Evolutionary conservation across 2,329 filamentous ascomycete species (phyloP), one percentile per base, ranked within the genome.

Genomic region (Grosmannia clavigera): DNA sequence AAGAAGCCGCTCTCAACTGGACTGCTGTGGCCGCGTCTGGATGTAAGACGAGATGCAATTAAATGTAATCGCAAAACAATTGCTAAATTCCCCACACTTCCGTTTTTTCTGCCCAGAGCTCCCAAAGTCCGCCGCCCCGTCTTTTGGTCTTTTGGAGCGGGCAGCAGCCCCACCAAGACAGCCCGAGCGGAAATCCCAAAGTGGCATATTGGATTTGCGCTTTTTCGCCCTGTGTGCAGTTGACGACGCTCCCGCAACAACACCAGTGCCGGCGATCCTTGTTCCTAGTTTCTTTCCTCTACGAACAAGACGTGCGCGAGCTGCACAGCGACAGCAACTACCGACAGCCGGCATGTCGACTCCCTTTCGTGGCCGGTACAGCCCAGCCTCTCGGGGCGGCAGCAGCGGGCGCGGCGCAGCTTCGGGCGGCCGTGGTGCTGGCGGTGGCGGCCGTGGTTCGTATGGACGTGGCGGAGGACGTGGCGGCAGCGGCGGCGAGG

Each of bases 401-500:
- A 58, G 60, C 25, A 58, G 58, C 10, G 59, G 61, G 4, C 35
- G 61, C 25, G 58, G 58, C 46, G 48, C 16, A 31, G 19, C 51
- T 57, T 55, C 56, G 7, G 31, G 51, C 9, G 54, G 61, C 22
- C 58, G 60, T 5, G 60, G 57, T 5, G 25, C 33, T 1, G 58
- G 57, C 11, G 52, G 62, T 27, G 55, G 61, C 19, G 46, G 56
- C 2, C 51, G 61, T 14, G 58, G 61, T 7, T 27, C 46, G n/a
- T 60, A 61, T 25, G 10, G 50, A 5, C 53, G 62, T 22, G 62
- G 60, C 27, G 58, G 60, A 11, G 52, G 59, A 5, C 51, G 52
- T 16, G 33, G 46, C 58, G 33, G 46, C 51, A 10, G 33, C 61
- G 72, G 33, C 61, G 72, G 74, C 43, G 72, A 72, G 62, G 75